A percentile compares a stretch with the other conserved stretches of the same genome.
phyloP scores from a whole-genome alignment of 2,329 filamentous ascomycete species.

The Phialophora verrucosa region DNA sequence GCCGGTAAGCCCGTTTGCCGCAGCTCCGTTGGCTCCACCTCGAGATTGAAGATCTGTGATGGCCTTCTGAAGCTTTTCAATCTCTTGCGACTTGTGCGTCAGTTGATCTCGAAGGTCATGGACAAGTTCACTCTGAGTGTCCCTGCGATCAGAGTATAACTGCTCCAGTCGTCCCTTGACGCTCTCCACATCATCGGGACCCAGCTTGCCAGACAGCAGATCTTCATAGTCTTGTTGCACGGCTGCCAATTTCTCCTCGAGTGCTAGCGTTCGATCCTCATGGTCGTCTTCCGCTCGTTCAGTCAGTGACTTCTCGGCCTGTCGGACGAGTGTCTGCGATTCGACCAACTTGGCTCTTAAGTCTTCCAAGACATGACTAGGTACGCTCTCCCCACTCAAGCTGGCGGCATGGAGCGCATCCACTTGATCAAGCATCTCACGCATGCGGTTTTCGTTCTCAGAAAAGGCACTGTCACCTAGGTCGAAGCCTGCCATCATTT shows the following conservation, averaged over 20 bases:
- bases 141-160: constrained; percentile 75
- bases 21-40: constrained; percentile 47
- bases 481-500: constrained; percentile 99
- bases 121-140: constrained; percentile 73
- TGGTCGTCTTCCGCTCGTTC: constrained; percentile 68
- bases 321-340: constrained; percentile 88
- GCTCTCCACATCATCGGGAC: constrained; percentile 79
- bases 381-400: constrained; percentile 76
- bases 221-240: constrained; percentile 85
- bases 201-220: constrained; percentile 77
- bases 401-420: constrained; percentile 79
- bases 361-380: constrained; percentile 78
- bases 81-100: constrained; percentile 77
- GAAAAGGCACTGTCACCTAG: constrained; percentile 91
- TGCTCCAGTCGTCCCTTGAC: constrained; percentile 80
- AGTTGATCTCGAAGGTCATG: constrained; percentile 80
- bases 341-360: constrained; percentile 81
- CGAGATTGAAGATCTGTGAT: constrained; percentile 80
- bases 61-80: constrained; percentile 76
- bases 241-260: constrained; percentile 75
- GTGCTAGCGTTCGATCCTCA: constrained; percentile 70
- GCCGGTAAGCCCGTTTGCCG: constrained; percentile 72
- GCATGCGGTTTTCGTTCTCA: constrained; percentile 85
- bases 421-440: constrained; percentile 80
- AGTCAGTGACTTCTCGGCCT: constrained; percentile 85